These are phyloP conservation scores for Hyaloperonospora arabidopsidis DNA, from an alignment of 352 stramenopile genomes.

Conservation along the genomic window DNA sequence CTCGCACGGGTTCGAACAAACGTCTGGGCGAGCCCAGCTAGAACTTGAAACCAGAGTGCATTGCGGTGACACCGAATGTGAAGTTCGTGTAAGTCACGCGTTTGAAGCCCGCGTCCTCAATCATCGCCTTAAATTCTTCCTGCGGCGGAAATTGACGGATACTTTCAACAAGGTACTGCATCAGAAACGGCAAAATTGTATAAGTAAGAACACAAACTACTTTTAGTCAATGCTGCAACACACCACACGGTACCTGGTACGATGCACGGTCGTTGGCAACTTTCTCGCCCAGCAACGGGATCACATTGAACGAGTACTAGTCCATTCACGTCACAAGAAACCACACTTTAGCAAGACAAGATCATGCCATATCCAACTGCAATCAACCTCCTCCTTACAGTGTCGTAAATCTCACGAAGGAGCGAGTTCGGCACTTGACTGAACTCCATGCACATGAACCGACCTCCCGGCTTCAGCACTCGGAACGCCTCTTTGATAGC, in stretches of 20 bases:
- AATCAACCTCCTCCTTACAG: conserved; percentile 29
- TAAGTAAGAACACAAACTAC: neutral
- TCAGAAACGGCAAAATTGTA: neutral
- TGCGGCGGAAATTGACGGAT: conserved; percentile 98
- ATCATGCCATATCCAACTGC: neutral
- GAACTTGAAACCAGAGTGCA: conserved; percentile 96
- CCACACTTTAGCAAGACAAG: neutral
- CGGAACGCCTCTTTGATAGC: conserved; percentile 92
- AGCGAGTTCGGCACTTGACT: conserved; percentile 89
- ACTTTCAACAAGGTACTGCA: conserved; percentile 96
- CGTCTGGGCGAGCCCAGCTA: conserved; percentile 20
- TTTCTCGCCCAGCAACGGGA: conserved; percentile 91
- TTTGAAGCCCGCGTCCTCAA: conserved; percentile 92
- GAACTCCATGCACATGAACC: conserved; percentile 99
- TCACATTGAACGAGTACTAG: conserved; percentile 97
- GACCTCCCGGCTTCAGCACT: conserved; percentile 92
- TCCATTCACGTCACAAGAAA: conserved; percentile 7
- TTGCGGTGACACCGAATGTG: conserved; percentile 94
- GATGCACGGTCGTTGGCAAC: conserved; percentile 93
- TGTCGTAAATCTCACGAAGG: conserved; percentile 92
- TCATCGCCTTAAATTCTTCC: conserved; percentile 91
- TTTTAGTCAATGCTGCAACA: neutral
- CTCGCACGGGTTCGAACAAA: too few species aligned
- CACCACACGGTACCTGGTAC: conserved; percentile 81
- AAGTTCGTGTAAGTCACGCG: conserved; percentile 93